Percentiles rank a stretch among this genome's conserved stretches.
Conservation (phyloP, 306 rosid genomes). For the Mucuna pruriens region DNA sequence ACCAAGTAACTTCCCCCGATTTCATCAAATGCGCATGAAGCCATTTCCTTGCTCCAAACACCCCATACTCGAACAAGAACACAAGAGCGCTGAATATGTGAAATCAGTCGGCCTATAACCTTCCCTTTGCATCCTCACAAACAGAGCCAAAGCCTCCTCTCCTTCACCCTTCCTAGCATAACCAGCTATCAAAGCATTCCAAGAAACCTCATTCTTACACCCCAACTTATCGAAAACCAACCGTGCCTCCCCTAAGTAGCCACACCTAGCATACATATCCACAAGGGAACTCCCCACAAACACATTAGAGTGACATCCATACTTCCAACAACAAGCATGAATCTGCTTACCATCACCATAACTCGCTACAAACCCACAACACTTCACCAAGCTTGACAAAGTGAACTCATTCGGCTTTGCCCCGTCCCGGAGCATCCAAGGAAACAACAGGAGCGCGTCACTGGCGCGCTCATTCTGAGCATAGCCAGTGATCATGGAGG, state of each 20-base stretch:
- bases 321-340: conserved; percentile 51
- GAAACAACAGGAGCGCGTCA: conserved; percentile 48
- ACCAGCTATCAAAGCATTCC: conserved; percentile 58
- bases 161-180: conserved; percentile 50
- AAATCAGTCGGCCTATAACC: conserved; percentile 45
- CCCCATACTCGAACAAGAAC: conserved; percentile 45
- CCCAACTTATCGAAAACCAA: conserved; percentile 45
- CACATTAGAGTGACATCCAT: conserved; percentile 45
- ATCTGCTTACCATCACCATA: conserved; percentile 48
- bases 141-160: conserved; percentile 48
- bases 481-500: conserved; percentile 60
- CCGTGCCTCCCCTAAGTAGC: conserved; percentile 46
- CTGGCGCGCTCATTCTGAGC: conserved; percentile 46
- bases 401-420: conserved; percentile 49
- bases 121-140: conserved; percentile 55
- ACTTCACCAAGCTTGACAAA: conserved; percentile 49
- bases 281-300: conserved; percentile 61
- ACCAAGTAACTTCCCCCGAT: conserved; percentile 48
- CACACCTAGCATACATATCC: conserved; percentile 63
- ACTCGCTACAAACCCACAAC: conserved; percentile 41
- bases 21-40: conserved; percentile 54
- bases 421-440: conserved; percentile 39
- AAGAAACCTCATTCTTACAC: conserved; percentile 55
- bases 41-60: conserved; percentile 58
- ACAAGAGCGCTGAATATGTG: conserved; percentile 52